phyloP scores from a whole-genome alignment of 306 rosid species.

The Hippophae rhamnoides region DNA sequence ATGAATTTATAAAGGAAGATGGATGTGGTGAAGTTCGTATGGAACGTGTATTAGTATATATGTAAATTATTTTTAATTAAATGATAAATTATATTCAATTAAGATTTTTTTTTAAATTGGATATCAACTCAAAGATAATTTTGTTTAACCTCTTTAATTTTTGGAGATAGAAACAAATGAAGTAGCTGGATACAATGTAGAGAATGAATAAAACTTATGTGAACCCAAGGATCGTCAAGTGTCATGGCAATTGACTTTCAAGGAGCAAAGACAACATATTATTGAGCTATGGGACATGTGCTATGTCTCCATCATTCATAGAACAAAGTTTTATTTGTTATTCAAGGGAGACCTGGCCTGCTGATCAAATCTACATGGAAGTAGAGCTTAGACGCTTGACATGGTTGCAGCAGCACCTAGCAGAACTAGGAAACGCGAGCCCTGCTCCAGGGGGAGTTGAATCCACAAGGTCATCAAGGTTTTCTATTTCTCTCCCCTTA shows the following conservation, averaged over 20 bases:
- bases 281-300: conserved; percentile 90
- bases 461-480: conserved; percentile 85
- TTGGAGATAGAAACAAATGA: conserved; percentile 97
- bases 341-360: conserved; percentile 73
- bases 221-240: conserved; percentile 53
- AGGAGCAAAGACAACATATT: conserved; percentile 73
- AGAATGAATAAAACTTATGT: conserved; percentile 46
- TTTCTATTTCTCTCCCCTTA: conserved; percentile 1
- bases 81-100: too few relatives aligned
- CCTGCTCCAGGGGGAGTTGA: conserved; percentile 82
- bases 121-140: neutral
- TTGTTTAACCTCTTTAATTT: conserved; percentile 37
- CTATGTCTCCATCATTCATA: conserved; percentile 83
- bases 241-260: conserved; percentile 75
- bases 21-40: too few relatives aligned
- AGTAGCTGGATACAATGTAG: conserved; percentile 65
- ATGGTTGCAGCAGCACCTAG: conserved; percentile 88
- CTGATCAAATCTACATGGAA: conserved; percentile 94
- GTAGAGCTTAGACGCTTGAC: conserved; percentile 91
- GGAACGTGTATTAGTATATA: too few relatives aligned
- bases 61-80: too few relatives aligned
- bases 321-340: conserved; percentile 88
- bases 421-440: conserved; percentile 82
- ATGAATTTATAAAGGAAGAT: too few relatives aligned
- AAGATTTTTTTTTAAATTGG: too few relatives aligned